Evolutionary conservation across 1,139 yeast species (phyloP).

Genomic region (Sugiyamaella paludigena): DNA sequence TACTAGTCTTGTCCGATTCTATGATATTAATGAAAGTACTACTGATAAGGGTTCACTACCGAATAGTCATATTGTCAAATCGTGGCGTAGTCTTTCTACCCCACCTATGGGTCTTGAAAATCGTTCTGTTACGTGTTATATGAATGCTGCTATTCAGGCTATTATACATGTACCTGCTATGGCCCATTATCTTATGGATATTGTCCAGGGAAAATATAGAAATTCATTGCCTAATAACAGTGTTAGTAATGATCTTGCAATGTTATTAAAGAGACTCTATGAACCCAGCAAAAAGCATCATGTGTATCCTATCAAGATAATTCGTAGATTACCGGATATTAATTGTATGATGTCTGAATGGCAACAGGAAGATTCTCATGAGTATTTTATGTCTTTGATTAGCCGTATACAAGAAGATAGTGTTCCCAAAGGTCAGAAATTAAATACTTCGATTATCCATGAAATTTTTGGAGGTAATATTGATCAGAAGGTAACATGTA

Average conservation of each 20-base stretch:
- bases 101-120: slow-evolving; percentile 79
- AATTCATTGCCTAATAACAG: slow-evolving; percentile 50
- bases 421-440: slow-evolving; percentile 81
- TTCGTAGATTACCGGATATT: slow-evolving; percentile 72
- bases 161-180: slow-evolving; percentile 88
- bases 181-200: slow-evolving; percentile 74
- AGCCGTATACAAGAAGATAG: slow-evolving; percentile 88
- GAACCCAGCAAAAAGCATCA: slow-evolving; percentile 34
- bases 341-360: slow-evolving; percentile 96
- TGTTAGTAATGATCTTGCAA: slow-evolving; percentile 72
- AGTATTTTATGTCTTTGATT: slow-evolving; percentile 87
- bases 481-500: slow-evolving; percentile 81
- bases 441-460: slow-evolving; percentile 78
- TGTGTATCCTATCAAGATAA: slow-evolving; percentile 65
- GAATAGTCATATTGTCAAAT: slow-evolving; percentile 54
- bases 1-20: slow-evolving; percentile 19
- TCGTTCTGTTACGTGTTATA: slow-evolving; percentile 94
- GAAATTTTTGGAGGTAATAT: slow-evolving; percentile 92
- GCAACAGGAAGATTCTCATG: slow-evolving; percentile 98
- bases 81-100: slow-evolving; percentile 42
- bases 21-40: slow-evolving; percentile 33
- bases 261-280: slow-evolving; percentile 68
- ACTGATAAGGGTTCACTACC: slow-evolving; percentile 34
- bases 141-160: slow-evolving; percentile 92
- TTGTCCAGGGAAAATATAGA: slow-evolving; percentile 44